phyloP scores from a whole-genome alignment of 1,284 basidiomycete species.

The Pseudozyma sp. region DNA sequence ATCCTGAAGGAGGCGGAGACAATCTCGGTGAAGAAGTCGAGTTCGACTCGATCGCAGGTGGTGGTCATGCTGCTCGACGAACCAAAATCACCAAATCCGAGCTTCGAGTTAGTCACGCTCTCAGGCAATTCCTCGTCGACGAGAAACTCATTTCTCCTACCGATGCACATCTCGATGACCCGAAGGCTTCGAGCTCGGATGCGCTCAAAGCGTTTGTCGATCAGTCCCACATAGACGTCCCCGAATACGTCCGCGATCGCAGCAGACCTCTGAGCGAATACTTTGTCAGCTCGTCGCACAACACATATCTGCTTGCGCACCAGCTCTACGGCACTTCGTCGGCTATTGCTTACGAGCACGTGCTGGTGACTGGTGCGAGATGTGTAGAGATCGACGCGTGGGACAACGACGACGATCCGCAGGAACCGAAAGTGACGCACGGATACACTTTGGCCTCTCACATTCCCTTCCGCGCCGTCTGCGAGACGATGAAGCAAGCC shows the following conservation, averaged over 20 bases:
- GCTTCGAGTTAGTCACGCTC: slow-evolving; percentile 54
- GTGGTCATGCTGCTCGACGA: slow-evolving; percentile 55
- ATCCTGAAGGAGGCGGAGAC: slow-evolving; percentile 53
- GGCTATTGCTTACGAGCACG: slow-evolving; percentile 74
- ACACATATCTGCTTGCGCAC: slow-evolving; percentile 75
- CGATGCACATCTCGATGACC: slow-evolving; percentile 35
- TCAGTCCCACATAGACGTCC: slow-evolving; percentile 53
- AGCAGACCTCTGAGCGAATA: slow-evolving; percentile 55
- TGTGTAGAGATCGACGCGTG: slow-evolving; percentile 80
- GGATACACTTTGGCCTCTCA: slow-evolving; percentile 51
- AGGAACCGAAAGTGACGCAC: slow-evolving; percentile 75
- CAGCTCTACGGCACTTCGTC: slow-evolving; percentile 75
- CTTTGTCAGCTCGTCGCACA: slow-evolving; percentile 72
- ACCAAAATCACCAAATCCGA: slow-evolving; percentile 53
- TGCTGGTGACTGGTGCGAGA: slow-evolving; percentile 73
- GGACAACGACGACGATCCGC: slow-evolving; percentile 71
- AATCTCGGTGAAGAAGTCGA: slow-evolving; percentile 60
- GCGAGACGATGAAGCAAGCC: slow-evolving; percentile 52
- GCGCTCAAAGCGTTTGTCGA: slow-evolving; percentile 48
- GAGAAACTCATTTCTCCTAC: slow-evolving; percentile 35
- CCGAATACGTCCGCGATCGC: slow-evolving; percentile 52
- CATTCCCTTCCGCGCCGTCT: slow-evolving; percentile 52
- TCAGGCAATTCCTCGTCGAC: slow-evolving; percentile 49
- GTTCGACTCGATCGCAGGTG: slow-evolving; percentile 56
- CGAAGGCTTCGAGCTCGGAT: slow-evolving; percentile 12